A percentile compares a stretch with the other conserved stretches of the same genome.
These are phyloP conservation scores for Polyporus arcularius DNA, from an alignment of 768 basidiomycete genomes.

Conservation along the genomic window DNA sequence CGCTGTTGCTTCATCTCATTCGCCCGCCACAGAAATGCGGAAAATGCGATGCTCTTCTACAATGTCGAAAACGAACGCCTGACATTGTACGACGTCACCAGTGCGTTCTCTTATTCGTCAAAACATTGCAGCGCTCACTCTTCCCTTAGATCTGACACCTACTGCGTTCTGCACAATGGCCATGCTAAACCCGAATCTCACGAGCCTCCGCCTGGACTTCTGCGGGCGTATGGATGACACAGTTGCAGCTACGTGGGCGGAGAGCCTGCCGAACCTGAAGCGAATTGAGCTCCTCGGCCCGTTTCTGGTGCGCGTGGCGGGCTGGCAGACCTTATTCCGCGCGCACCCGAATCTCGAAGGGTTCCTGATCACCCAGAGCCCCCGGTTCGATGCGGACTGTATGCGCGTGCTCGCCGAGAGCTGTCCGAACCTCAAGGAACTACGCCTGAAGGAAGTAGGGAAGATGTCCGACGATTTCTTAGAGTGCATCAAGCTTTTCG, in stretches of 20 bases:
- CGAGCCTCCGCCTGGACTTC: conserved; percentile 75
- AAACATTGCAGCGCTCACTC: neutral
- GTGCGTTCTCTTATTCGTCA: conserved; percentile 45
- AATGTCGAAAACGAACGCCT: conserved; percentile 65
- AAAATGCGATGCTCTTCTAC: conserved; percentile 89
- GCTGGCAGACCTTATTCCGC: conserved; percentile 78
- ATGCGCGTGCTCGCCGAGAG: conserved; percentile 54
- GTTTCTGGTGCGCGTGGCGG: conserved; percentile 72
- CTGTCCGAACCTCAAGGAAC: conserved; percentile 60
- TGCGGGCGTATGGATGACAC: conserved; percentile 80
- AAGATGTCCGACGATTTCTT: conserved; percentile 68
- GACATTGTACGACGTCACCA: conserved; percentile 85
- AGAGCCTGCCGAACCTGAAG: conserved; percentile 62
- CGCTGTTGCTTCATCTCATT: neutral
- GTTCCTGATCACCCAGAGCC: conserved; percentile 83
- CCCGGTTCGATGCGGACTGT: conserved; percentile 78
- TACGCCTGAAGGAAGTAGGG: conserved; percentile 81
- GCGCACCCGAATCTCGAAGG: conserved; percentile 61
- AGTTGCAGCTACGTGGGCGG: conserved; percentile 59
- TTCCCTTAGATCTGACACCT: conserved; percentile 59
- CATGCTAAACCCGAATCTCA: conserved; percentile 82
- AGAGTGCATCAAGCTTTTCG: conserved; percentile 47
- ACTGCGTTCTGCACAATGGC: conserved; percentile 70
- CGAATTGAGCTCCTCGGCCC: conserved; percentile 85
- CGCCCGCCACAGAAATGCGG: conserved; percentile 2